Conservation (phyloP, 208 protist species). For the Wallacemonas rigidus region DNA sequence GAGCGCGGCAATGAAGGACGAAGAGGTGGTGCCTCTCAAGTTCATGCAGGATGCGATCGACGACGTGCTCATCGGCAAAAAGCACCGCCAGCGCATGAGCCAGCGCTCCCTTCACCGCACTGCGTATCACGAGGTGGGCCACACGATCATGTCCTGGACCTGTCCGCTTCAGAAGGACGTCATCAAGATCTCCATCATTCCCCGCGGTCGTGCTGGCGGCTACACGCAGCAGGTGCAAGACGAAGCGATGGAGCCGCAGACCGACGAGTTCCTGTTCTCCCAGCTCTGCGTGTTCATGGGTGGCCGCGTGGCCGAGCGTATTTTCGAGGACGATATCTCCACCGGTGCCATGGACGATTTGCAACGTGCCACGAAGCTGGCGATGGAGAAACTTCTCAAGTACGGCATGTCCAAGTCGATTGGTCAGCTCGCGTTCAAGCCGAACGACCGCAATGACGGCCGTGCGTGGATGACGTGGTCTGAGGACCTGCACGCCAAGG, state of each 20-base stretch:
- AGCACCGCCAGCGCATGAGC: slow-evolving; percentile 92
- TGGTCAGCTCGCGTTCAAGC: slow-evolving; percentile 88
- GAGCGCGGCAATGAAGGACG: slow-evolving; percentile 77
- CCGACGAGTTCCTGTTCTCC: slow-evolving; percentile 86
- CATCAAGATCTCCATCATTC: slow-evolving; percentile 93
- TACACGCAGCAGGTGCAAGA: slow-evolving; percentile 93
- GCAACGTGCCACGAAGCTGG: slow-evolving; percentile 84
- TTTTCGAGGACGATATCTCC: slow-evolving; percentile 87
- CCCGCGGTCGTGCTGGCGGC: slow-evolving; percentile 84
- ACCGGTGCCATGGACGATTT: slow-evolving; percentile 93
- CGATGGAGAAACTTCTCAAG: slow-evolving; percentile 88
- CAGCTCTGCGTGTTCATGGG: slow-evolving; percentile 92
- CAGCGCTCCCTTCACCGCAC: slow-evolving; percentile 79
- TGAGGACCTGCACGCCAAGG: slow-evolving; percentile 85
- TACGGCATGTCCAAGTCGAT: slow-evolving; percentile 90
- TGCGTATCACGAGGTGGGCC: slow-evolving; percentile 98
- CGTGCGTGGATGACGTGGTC: slow-evolving; percentile 90
- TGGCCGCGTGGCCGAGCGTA: slow-evolving; percentile 85
- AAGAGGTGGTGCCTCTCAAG: slow-evolving; percentile 74
- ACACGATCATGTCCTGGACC: slow-evolving; percentile 95
- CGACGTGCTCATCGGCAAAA: slow-evolving; percentile 93
- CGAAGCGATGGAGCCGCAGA: slow-evolving; percentile 89
- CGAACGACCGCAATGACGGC: slow-evolving; percentile 87
- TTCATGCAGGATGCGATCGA: slow-evolving; percentile 89
- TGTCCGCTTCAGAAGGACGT: slow-evolving; percentile 90